A percentile compares a stretch with the other conserved stretches of the same genome.
phyloP scores from a whole-genome alignment of 768 basidiomycete genomes.

The Kwoniella dejecticola region DNA sequence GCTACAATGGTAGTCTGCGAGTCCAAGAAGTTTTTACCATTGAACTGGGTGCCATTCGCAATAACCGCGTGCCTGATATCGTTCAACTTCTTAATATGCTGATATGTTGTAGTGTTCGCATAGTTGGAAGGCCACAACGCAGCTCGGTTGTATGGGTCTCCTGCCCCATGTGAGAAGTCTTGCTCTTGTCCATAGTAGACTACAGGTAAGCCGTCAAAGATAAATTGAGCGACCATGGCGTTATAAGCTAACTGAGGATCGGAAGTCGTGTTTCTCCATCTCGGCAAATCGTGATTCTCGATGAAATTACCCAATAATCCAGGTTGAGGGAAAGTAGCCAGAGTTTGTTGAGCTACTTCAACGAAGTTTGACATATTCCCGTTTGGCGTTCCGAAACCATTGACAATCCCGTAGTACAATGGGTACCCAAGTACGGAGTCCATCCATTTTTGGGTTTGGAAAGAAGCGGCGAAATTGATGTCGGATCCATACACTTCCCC shows the following conservation, averaged over 20 bases:
- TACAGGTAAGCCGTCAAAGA: slow-evolving; percentile 52
- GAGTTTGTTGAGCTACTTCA: slow-evolving; percentile 35
- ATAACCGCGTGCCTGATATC: slow-evolving; percentile 46
- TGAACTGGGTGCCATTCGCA: slow-evolving; percentile 33
- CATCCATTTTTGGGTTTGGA: slow-evolving; percentile 47
- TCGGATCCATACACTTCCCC: slow-evolving; percentile 75
- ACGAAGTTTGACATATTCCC: slow-evolving; percentile 51
- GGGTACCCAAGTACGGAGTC: slow-evolving; percentile 51
- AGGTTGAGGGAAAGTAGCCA: slow-evolving; percentile 44
- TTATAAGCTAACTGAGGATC: slow-evolving; percentile 51
- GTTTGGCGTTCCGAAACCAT: slow-evolving; percentile 40
- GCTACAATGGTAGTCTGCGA: slow-evolving; percentile 32
- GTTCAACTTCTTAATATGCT: slow-evolving; percentile 45
- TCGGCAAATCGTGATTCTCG: slow-evolving; percentile 53
- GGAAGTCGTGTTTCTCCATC: slow-evolving; percentile 48
- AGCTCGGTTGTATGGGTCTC: slow-evolving; percentile 49
- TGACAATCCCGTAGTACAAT: slow-evolving; percentile 44
- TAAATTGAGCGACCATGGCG: slow-evolving; percentile 50
- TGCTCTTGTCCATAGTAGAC: slow-evolving; percentile 54
- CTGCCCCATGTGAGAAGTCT: slow-evolving; percentile 40
- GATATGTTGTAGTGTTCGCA: slow-evolving; percentile 46
- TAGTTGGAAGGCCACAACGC: slow-evolving; percentile 52
- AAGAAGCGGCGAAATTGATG: slow-evolving; percentile 53
- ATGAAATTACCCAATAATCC: slow-evolving; percentile 50
- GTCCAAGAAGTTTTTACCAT: slow-evolving; percentile 43